Evolutionary conservation across 257 asterid genomes (phyloP).

Genomic region (Salvia hispanica): DNA sequence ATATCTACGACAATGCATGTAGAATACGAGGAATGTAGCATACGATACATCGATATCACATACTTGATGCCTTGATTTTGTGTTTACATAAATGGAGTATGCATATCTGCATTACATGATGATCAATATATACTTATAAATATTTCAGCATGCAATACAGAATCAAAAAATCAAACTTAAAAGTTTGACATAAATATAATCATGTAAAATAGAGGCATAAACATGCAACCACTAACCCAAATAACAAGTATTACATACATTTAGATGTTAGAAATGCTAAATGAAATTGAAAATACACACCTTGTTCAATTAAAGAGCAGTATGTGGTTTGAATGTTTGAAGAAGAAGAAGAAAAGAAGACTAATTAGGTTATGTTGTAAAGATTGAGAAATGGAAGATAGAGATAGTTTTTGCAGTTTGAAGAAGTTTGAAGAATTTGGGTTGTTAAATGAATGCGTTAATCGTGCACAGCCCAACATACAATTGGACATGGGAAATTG

Average conservation of each 20-base stretch:
- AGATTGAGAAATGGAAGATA: conserved; percentile 32
- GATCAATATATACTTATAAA: neutral
- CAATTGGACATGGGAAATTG: conserved; percentile 36
- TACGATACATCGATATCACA: neutral
- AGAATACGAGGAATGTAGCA: neutral
- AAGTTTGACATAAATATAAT: neutral
- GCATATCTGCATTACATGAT: too few relatives aligned
- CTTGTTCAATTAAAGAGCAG: conserved; percentile 26
- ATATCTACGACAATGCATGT: neutral
- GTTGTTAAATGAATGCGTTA: conserved; percentile 35
- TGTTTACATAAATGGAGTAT: too few relatives aligned
- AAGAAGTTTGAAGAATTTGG: conserved; percentile 25
- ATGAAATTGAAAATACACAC: conserved; percentile 3
- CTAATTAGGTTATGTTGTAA: conserved; percentile 21
- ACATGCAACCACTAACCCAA: neutral
- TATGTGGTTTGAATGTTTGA: conserved; percentile 18
- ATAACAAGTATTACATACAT: neutral
- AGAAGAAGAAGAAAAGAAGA: conserved; percentile 23
- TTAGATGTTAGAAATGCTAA: neutral
- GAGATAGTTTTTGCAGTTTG: conserved; percentile 31
- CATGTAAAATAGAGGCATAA: neutral
- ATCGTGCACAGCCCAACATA: conserved; percentile 48
- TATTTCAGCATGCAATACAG: neutral
- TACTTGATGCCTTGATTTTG: too few relatives aligned
- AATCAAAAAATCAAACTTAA: neutral